A percentile compares a stretch with the other conserved stretches of the same genome.
These are phyloP conservation scores for Arachis stenosperma DNA, from an alignment of 306 rosid species.

Conservation along the genomic window DNA sequence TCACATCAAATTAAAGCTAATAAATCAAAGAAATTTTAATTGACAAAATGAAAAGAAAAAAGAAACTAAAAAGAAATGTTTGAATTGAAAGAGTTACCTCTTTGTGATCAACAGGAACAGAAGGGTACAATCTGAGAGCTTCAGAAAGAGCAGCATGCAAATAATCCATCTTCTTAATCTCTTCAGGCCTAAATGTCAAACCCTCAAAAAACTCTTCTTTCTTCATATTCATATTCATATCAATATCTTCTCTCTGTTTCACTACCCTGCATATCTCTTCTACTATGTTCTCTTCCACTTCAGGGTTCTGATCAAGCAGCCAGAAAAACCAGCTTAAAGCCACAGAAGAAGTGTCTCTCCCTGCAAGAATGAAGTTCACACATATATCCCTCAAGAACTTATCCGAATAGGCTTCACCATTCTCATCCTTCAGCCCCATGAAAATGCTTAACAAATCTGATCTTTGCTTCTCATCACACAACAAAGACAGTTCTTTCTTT, in stretches of 20 bases:
- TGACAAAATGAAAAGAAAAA: not conserved
- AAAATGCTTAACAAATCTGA: slow-evolving; percentile 77
- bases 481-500: slow-evolving; percentile 63
- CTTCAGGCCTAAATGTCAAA: slow-evolving; percentile 61
- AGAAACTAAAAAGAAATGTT: not conserved
- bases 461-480: slow-evolving; percentile 32
- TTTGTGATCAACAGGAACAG: slow-evolving; percentile 90
- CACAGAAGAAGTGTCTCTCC: slow-evolving; percentile 95
- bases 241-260: slow-evolving; percentile 45
- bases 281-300: slow-evolving; percentile 65
- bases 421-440: slow-evolving; percentile 73
- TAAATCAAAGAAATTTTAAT: not conserved
- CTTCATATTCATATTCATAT: not conserved
- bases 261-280: slow-evolving; percentile 62
- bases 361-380: slow-evolving; percentile 90
- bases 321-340: slow-evolving; percentile 98
- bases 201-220: slow-evolving; percentile 22
- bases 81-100: slow-evolving; percentile 58
- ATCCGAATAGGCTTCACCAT: slow-evolving; percentile 62
- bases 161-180: slow-evolving; percentile 92
- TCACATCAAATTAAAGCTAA: not conserved
- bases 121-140: slow-evolving; percentile 87
- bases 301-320: slow-evolving; percentile 68
- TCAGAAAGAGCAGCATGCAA: slow-evolving; percentile 92
- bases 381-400: slow-evolving; percentile 92